A percentile compares a stretch with the other conserved stretches of the same genome.
Evolutionary conservation across 352 stramenopile genomes (phyloP).

Genomic region (Phytophthora palmivora): DNA sequence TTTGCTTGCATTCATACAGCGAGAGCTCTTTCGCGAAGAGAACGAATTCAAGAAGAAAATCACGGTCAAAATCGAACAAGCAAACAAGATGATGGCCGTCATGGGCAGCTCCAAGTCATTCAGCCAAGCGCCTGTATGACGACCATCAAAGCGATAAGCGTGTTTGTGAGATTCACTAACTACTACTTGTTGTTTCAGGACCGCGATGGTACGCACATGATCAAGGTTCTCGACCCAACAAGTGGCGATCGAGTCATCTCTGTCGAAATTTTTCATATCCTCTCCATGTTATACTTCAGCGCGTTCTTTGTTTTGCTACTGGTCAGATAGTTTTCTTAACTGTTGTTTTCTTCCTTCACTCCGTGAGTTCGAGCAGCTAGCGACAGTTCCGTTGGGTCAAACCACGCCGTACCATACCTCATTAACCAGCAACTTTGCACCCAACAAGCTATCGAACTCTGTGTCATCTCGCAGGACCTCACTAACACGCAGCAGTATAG

Average conservation of each 20-base stretch:
- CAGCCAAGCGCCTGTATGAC: constrained; percentile 47
- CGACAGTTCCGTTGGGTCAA: constrained; percentile 68
- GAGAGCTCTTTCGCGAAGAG: constrained; percentile 66
- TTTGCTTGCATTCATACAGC: constrained; percentile 26
- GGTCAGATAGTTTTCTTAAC: constrained; percentile 50
- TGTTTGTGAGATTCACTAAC: no score
- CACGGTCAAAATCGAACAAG: constrained; percentile 78
- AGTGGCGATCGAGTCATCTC: constrained; percentile 59
- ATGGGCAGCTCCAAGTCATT: constrained; percentile 59
- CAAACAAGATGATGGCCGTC: constrained; percentile 73
- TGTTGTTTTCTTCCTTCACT: constrained; percentile 40
- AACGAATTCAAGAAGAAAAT: constrained; percentile 79
- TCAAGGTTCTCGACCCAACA: constrained; percentile 55
- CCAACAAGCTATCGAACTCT: constrained; percentile 1
- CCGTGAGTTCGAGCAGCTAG: constrained; percentile 76
- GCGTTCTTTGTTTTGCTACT: not conserved
- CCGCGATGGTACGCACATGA: constrained; percentile 73
- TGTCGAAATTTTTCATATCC: constrained; percentile 84
- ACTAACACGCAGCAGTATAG: constrained; percentile 9
- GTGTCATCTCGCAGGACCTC: constrained; percentile 3
- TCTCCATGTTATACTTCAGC: constrained; percentile 13
- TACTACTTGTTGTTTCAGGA: constrained; percentile 40
- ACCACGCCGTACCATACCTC: constrained; percentile 29
- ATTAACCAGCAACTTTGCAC: not conserved
- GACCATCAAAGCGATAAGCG: not conserved